Evolutionary conservation across 192 early-diverging fungal species (phyloP), one percentile per base, ranked within the genome.

Genomic region (Coemansia sp.): DNA sequence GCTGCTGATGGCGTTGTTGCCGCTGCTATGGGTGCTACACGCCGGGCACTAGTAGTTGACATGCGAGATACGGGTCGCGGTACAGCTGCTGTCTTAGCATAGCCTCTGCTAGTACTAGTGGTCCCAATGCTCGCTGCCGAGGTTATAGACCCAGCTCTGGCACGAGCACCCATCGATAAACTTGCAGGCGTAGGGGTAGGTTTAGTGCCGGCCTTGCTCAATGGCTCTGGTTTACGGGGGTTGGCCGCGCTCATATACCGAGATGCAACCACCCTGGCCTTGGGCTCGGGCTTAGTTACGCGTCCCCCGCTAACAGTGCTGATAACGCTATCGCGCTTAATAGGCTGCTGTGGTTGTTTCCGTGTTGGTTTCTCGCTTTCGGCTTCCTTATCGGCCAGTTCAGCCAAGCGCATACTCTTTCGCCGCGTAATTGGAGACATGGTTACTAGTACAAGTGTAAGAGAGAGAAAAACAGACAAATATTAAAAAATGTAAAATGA

Each of bases 181-280:
- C 3, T 15, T 31, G 52, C 52, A 12, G 52, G 52, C 24, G 41
- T 27, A 24, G 62, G 11, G 3, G 62, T 22, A 3, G 58, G 58
- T n/a, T 12, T 31, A 18, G 61, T 36, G 31, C 20, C 16, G 36
- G 18, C 61, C 18, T 31, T 62, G 6, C 20, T 64, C 41, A 41
- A 0, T 46, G 40, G 40, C 40, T 27, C 39, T 46, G 40, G 20
- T n/a, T 44, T 49, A 16, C 64, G 40, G 22, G 64, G 27, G 9
- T 41, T 65, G 20, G 53, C 27, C 9, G 62, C 62, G 55, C 64
- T 68, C 75, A 78, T 78, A 64, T 83, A 83, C 41, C 81, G 81
- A 46, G 81, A 83, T 3, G 81, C 73, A 12, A 83, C 38, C 3
- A 70, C 57, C n/a, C 70, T 69, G 16, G 64, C 76, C 29, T 71